Conservation (phyloP, 768 basidiomycete species). For the Boletus vinaceobasis region DNA sequence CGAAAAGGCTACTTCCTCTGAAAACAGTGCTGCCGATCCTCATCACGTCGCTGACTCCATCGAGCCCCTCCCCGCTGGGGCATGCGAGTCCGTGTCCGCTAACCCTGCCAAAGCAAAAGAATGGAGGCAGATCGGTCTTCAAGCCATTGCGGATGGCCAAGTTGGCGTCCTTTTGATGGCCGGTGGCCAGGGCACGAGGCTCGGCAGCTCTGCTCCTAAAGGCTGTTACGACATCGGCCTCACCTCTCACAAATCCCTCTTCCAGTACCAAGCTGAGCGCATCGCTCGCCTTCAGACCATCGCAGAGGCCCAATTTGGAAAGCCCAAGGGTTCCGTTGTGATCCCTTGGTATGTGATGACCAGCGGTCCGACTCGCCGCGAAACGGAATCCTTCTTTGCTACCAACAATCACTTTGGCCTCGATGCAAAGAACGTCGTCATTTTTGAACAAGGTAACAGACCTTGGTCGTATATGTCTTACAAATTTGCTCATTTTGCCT, state of each 20-base stretch:
- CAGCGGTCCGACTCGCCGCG: conserved; percentile 86
- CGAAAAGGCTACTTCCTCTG: conserved; percentile 67
- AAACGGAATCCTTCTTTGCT: conserved; percentile 83
- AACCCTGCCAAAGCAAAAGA: conserved; percentile 53
- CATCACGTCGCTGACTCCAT: conserved; percentile 49
- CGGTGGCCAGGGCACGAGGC: conserved; percentile 93
- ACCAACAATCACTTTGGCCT: conserved; percentile 81
- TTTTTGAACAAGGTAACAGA: conserved; percentile 91
- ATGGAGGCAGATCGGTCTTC: conserved; percentile 79
- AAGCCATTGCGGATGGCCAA: conserved; percentile 75
- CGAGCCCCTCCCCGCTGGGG: conserved; percentile 76
- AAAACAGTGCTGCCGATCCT: conserved; percentile 47
- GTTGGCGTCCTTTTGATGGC: conserved; percentile 98
- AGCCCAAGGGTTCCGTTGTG: conserved; percentile 57
- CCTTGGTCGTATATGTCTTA: conserved; percentile 1
- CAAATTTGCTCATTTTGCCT: background rate
- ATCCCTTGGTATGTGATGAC: conserved; percentile 99
- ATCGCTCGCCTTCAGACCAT: conserved; percentile 80
- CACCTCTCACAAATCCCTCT: conserved; percentile 89
- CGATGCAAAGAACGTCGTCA: conserved; percentile 69
- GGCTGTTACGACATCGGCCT: conserved; percentile 98
- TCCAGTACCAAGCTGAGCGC: conserved; percentile 97
- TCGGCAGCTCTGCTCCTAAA: conserved; percentile 91
- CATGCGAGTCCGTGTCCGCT: conserved; percentile 61
- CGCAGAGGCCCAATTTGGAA: conserved; percentile 55